phyloP scores from a whole-genome alignment of 2,329 filamentous ascomycete species.

The Colletotrichum salicis region DNA sequence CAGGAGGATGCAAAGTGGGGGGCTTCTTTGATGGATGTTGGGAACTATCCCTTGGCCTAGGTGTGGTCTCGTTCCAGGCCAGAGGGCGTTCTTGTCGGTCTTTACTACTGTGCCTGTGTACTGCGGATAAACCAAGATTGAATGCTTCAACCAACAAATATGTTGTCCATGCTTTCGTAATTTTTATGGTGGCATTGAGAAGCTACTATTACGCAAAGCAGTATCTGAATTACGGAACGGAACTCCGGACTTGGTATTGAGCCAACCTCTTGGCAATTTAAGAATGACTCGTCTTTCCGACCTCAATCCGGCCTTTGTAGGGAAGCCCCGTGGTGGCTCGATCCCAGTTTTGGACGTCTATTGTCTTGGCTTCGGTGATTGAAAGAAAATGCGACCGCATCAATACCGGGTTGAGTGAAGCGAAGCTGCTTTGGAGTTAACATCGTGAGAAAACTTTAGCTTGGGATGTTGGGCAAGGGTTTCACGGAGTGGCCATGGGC shows the following conservation, averaged over 20 bases:
- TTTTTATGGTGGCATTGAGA: not conserved
- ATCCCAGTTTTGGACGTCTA: not conserved
- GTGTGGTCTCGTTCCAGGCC: not conserved
- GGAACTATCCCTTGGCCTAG: not conserved
- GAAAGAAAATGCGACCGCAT: not conserved
- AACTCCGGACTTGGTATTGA: not conserved
- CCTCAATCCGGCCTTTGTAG: not conserved
- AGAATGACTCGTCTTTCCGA: slow-evolving; percentile 2
- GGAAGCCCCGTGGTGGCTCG: not conserved
- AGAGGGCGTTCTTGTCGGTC: not conserved
- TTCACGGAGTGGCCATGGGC: not conserved
- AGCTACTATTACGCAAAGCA: not conserved
- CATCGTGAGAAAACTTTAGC: not conserved
- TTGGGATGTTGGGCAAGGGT: too few species aligned
- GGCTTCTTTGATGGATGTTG: not conserved
- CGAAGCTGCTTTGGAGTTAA: too few species aligned
- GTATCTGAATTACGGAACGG: not conserved
- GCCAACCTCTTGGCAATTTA: not conserved
- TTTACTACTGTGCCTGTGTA: not conserved
- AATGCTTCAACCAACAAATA: not conserved
- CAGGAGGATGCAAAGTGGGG: not conserved
- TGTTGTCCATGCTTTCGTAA: not conserved
- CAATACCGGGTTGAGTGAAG: not conserved
- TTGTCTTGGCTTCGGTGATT: not conserved
- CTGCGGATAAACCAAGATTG: not conserved